Percentiles rank a stretch among this genome's conserved stretches.
Evolutionary conservation across 805 yeast genomes (phyloP).

Genomic region (Suhomyces xylopsoci): DNA sequence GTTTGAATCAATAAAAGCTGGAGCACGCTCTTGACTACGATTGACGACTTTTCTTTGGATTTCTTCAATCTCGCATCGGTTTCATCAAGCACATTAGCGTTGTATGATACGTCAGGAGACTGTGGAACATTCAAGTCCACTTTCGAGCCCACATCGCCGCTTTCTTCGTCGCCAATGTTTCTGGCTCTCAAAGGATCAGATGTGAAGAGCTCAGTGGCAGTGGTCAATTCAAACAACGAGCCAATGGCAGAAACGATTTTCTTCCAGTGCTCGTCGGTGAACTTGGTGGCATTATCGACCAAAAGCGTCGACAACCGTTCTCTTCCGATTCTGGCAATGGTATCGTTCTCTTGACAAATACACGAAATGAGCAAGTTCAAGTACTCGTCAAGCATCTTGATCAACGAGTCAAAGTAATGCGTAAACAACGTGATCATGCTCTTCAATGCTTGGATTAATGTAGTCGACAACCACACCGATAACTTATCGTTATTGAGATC

Average conservation of each 20-base stretch:
- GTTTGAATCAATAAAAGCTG: conserved; percentile 88
- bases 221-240: conserved; percentile 72
- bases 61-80: conserved; percentile 39
- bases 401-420: conserved; percentile 75
- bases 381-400: conserved; percentile 72
- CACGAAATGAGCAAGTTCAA: conserved; percentile 77
- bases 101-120: conserved; percentile 2
- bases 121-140: conserved; percentile 9
- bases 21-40: conserved; percentile 88
- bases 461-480: conserved; percentile 95
- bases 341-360: conserved; percentile 94
- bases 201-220: conserved; percentile 80
- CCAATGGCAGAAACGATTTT: conserved; percentile 63
- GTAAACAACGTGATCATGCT: conserved; percentile 81
- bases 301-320: conserved; percentile 80
- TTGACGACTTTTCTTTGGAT: conserved; percentile 60
- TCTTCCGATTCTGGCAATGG: conserved; percentile 92
- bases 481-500: conserved; percentile 70
- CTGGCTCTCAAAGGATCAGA: conserved; percentile 45
- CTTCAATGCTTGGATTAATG: conserved; percentile 91
- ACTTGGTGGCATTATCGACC: conserved; percentile 67
- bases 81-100: conserved; percentile 16
- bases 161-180: conserved; percentile 21
- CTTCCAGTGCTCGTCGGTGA: conserved; percentile 70
- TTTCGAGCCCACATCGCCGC: conserved; percentile 21